Evolutionary conservation across 1,284 basidiomycete genomes (phyloP), one percentile per base, ranked within the genome.

Genomic region (Jaminaea rosea): DNA sequence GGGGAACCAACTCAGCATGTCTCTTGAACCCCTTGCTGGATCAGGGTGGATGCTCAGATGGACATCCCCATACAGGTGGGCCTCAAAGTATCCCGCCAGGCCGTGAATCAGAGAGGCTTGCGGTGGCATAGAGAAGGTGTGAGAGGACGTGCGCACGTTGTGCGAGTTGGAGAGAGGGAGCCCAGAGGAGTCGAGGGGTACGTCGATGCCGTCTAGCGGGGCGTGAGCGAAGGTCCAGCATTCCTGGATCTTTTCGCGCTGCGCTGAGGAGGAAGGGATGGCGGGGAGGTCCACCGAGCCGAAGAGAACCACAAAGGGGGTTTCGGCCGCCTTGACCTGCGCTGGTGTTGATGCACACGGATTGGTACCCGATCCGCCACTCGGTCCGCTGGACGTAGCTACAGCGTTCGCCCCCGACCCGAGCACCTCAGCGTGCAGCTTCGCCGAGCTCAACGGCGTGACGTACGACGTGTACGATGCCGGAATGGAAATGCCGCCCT

Each of bases 1-100:
- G 0, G 94, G 94, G 78, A 99, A 99, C 94, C 94, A 99, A 67
- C 88, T 93, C 56, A 97, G 79, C 93, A 98, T 97, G 63, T 97
- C 86, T 63, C 87, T 53, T 87, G 15, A 81, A 76, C 50, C 87
- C 83, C 75, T 86, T 85, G 45, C 84, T 2, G 57, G 83, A 52
- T 90, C 83, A 0, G 94, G 94, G 73, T 96, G 91, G 46, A 94
- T 99, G 64, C 89, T 94, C 31, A 98, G 78, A 0, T 87, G 87
- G 19, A 98, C 80, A 61, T 86, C 84, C 34, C 83, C 83, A 73
- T 96, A 99, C 4, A 98, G 77, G 26, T 89, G 83, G 0, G 93
- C 89, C 76, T 98, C 93, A 69, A 99, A 99, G 76, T 97, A 98
- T 2, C 94, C 94, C 2, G 89, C 93, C 26, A 98, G 79, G n/a